Evolutionary conservation across 2,329 filamentous ascomycete species (phyloP).

Genomic region (Juglanconis sp.): DNA sequence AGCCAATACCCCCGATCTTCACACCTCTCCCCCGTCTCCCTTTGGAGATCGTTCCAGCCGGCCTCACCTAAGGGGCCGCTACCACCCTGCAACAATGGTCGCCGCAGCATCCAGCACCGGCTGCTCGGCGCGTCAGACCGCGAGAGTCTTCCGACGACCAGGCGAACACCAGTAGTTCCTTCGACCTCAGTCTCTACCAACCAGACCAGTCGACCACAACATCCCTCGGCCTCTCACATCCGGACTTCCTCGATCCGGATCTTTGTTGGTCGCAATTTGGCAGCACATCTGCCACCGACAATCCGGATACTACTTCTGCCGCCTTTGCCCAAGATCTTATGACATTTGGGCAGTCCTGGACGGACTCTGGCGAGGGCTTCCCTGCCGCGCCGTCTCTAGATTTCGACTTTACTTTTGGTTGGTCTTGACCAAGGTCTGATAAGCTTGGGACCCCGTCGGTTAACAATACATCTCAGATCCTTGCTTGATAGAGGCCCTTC

Average conservation of each 20-base stretch:
- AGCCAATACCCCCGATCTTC: neutral
- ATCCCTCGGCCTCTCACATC: neutral
- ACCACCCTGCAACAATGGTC: constrained; percentile 29
- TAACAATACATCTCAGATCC: constrained; percentile 9
- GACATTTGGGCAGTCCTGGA: constrained; percentile 15
- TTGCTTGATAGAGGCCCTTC: constrained; percentile 17
- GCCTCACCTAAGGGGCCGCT: constrained; percentile 29
- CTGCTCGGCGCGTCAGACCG: constrained; percentile 20
- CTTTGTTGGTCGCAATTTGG: constrained; percentile 3
- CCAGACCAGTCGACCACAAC: neutral
- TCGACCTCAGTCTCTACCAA: neutral
- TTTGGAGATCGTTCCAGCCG: constrained; percentile 13
- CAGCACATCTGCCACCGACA: neutral
- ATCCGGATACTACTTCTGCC: neutral
- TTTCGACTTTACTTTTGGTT: constrained; percentile 15
- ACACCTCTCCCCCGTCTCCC: neutral
- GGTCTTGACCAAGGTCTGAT: neutral
- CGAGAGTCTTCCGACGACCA: constrained; percentile 21
- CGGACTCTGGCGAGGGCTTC: constrained; percentile 8
- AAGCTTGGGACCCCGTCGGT: neutral
- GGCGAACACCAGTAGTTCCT: constrained; percentile 18
- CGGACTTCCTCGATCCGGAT: constrained; percentile 9
- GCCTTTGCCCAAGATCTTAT: constrained; percentile 11
- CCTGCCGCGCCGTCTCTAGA: constrained; percentile 6
- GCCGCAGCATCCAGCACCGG: constrained; percentile 22